A percentile compares a stretch with the other conserved stretches of the same genome.
Evolutionary conservation across 306 rosid species (phyloP).

Genomic region (apple (Malus domestica)): ASM211411v1 NC_041801.1:5226001-5226500

Average conservation of each 20-base stretch:
- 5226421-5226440: background rate
- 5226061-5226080: no score
- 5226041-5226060: no score
- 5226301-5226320: background rate
- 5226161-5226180: background rate
- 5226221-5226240: background rate
- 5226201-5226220: background rate
- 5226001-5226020: no score
- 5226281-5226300: background rate
- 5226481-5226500: background rate
- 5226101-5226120: background rate
- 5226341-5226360: background rate
- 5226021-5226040: no score
- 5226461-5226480: background rate
- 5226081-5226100: no score
- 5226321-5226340: background rate
- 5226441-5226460: background rate
- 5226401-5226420: conserved; percentile 9
- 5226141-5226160: background rate
- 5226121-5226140: background rate
- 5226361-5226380: conserved; percentile 33
- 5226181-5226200: background rate
- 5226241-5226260: conserved; percentile 25
- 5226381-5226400: conserved; percentile 31
- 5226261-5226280: conserved; percentile 7